Evolutionary conservation across 139 green algal genomes (phyloP), one percentile per base, ranked within the genome.

Genomic region (Volvox africanus): DNA sequence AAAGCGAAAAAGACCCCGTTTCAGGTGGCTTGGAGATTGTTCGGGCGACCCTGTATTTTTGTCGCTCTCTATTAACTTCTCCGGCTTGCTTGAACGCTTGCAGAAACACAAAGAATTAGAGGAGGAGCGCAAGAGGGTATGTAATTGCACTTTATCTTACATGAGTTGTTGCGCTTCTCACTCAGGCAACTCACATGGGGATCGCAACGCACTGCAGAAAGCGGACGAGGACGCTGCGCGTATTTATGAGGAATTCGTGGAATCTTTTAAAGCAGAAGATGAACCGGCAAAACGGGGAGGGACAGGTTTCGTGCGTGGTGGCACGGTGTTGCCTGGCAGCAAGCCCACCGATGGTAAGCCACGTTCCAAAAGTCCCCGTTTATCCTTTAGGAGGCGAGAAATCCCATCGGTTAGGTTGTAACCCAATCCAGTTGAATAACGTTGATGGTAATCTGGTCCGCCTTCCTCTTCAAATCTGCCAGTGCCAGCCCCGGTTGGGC

Each of bases 161-260:
- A 24, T 24, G 16, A 24, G 5, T 73, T 73, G 21, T 17, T 30
- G 11, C 2, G 18, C 30, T 55, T 50, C 32, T 55, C 37, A 44
- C 20, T 84, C 76, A 82, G 76, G 16, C 28, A 22, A 18, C 17
- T 32, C 22, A 36, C 12, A 69, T 22, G 37, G 11, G 21, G 16
- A 73, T 73, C 24, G 65, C 21, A 11, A 73, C 65, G 16, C 65
- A 73, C 75, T 85, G 88, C 95, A 98, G 96, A 94, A 95, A 88
- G 95, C 94, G 20, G 95, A 98, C 37, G 96, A 94, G 88, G 98
- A 99, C 89, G 97, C 97, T 16, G 97, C 96, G 0, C 94, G 94
- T 50, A 85, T 99, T 6, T 99, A 99, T 92, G 95, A 98, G 35
- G 97, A 99, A 71, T 99, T 99, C 92, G 97, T 98, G 17, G 96